Conservation (phyloP, 257 asterid species). For the Nyctanthes arbortristis region DNA sequence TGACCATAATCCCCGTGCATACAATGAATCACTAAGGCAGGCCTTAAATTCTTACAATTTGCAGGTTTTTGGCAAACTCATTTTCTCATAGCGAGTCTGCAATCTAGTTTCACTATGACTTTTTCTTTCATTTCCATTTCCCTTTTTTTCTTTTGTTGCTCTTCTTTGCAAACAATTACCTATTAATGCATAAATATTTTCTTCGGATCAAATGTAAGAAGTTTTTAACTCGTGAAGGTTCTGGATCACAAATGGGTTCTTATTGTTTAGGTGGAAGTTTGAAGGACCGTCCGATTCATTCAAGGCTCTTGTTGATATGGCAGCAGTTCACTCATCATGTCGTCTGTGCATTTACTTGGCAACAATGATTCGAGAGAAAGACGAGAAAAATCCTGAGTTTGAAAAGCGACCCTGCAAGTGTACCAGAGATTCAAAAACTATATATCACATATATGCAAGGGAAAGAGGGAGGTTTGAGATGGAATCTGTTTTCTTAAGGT, state of each 20-base stretch:
- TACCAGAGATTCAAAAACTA: constrained; percentile 49
- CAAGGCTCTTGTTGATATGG: constrained; percentile 98
- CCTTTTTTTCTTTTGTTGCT: not conserved
- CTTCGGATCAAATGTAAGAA: not conserved
- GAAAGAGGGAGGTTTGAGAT: constrained; percentile 85
- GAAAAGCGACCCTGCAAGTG: constrained; percentile 93
- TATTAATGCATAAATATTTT: not conserved
- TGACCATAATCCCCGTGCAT: constrained; percentile 68
- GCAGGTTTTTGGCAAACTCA: not conserved
- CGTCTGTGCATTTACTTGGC: constrained; percentile 92
- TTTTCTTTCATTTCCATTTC: not conserved
- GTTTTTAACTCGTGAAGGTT: not conserved
- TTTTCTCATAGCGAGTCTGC: not conserved
- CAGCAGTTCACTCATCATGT: constrained; percentile 98
- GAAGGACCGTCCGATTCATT: constrained; percentile 96
- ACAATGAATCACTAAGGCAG: constrained; percentile 73
- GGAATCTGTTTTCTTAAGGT: constrained; percentile 91
- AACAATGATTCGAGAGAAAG: constrained; percentile 63
- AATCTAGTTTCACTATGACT: not conserved
- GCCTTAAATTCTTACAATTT: constrained; percentile 16
- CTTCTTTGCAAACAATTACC: not conserved
- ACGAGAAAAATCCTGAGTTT: constrained; percentile 56
- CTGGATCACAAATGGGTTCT: constrained; percentile 2
- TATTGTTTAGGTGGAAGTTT: constrained; percentile 76
- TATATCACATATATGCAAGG: constrained; percentile 72